These are phyloP conservation scores for Begonia peltatifolia DNA, from an alignment of 306 rosid species.

Conservation along the genomic window DNA sequence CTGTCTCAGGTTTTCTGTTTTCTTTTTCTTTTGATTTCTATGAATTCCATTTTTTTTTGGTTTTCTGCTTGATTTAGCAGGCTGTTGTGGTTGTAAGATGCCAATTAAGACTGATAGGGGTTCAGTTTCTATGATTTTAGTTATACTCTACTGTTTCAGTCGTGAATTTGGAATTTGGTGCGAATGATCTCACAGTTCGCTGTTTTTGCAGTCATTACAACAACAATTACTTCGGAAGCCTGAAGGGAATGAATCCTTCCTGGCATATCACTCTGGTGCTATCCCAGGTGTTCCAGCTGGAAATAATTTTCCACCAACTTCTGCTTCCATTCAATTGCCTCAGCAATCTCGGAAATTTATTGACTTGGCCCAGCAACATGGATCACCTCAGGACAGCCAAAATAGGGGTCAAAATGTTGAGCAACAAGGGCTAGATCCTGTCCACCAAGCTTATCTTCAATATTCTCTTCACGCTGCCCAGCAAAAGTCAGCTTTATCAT, in stretches of 20 bases:
- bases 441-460: conserved; percentile 73
- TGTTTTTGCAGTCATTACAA: conserved; percentile 52
- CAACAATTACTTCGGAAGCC: conserved; percentile 72
- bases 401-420: conserved; percentile 61
- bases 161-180: too few species aligned
- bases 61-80: too few species aligned
- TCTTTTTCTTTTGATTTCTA: too few species aligned
- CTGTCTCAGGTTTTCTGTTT: too few species aligned
- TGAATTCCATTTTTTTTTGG: too few species aligned
- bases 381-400: conserved; percentile 55
- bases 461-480: conserved; percentile 70
- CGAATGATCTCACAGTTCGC: too few species aligned
- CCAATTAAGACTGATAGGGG: too few species aligned
- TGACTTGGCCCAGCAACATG: conserved; percentile 60
- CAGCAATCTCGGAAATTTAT: conserved; percentile 66
- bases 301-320: conserved; percentile 44
- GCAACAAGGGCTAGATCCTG: conserved; percentile 57
- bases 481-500: conserved; percentile 60
- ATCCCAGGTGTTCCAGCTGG: conserved; percentile 51
- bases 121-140: too few species aligned
- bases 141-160: too few species aligned
- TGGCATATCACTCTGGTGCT: conserved; percentile 62
- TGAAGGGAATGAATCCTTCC: conserved; percentile 70
- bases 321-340: conserved; percentile 48
- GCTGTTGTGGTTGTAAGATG: too few species aligned